Base-by-base conservation (phyloP, 2,329 filamentous ascomycete genomes). In the Peltaster fructicola region DNA sequence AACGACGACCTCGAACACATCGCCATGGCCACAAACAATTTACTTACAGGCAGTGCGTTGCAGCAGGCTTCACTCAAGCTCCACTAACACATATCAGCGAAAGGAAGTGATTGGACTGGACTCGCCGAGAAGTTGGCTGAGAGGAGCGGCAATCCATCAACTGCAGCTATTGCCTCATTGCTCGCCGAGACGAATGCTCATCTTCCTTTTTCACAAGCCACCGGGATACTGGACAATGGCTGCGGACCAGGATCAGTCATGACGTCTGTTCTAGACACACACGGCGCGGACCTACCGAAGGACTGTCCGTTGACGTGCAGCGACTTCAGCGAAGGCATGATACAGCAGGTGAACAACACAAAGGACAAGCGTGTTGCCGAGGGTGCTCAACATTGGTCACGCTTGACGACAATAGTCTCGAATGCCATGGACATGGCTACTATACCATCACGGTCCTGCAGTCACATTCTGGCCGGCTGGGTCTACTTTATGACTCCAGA, bases 291-390 rank as follows among this genome's bases (percentile, higher is more conserved):
- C 3, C 24, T 49, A 3, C 36, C 41, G 3, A 8, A 20, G 2
- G 14, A n/a, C 7, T 34, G 33, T 23, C 20, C 16, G 8, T 23
- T 49, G 10, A 33, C 35, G 6, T 36, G 36, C 15, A 29, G 36
- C 1, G 45, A 49, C 17, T 49, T 48, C 32, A 39, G 43, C 14
- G 17, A 30, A n/a, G 37, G 32, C 8, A 49, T 48, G 45, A 26
- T 48, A 8, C 27, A 31, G n/a, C 30, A 38, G 20, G 36, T 42
- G 6, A 20, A 33, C 5, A 11, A 26, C 6, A 22, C 25, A 3
- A 34, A 39, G 14, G 20, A 20, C 6, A 11, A 29, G 20, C 26
- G 36, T 29, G 22, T 27, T 10, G 32, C 34, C 6, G 27, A 29
- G 9, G 24, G 31, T 14, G 15, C 30, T 1, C 27, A 30, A 3